Base-by-base conservation (phyloP, 2,329 filamentous ascomycete species). In the Chrysoporthe cubensis region DNA sequence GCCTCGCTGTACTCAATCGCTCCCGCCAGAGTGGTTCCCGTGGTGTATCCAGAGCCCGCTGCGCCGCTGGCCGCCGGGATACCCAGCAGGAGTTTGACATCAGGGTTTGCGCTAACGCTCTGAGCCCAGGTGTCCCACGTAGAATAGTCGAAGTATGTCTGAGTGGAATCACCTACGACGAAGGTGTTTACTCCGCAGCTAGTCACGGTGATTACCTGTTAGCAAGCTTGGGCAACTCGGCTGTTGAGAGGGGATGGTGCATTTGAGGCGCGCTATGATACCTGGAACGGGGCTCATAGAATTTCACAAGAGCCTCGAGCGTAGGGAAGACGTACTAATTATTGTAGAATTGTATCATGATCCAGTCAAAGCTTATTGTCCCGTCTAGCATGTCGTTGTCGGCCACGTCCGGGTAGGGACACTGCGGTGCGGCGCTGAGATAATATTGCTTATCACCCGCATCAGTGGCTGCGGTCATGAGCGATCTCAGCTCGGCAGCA, bases 291-390 rank as follows among this genome's bases (percentile, higher is more conserved):
- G 13, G 13, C 4, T 46, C 14, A 16, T 16, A 18, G 14, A 18
- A 5, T n/a, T 21, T 48, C 8, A 6, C 44, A 48, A 48, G 8
- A 21, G 50, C 8, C 13, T 9, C n/a, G 34, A 40, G 2, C 4
- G 34, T 13, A 14, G n/a, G 11, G 11, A 44, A 75, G n/a, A 44
- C 21, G 40, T 34, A 61, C 59, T 80, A 87, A 81, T 90, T 91
- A 82, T 90, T 90, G 78, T 90, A 90, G 77, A 90, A 90, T 76
- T 91, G 88, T 42, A 90, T 83, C 76, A 85, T 86, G 70, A 90
- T 76, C 37, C 86, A 87, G 74, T 90, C 88, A 68, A 90, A 85
- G 16, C 77, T 72, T 8, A 90, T 85, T 1, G 79, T 77, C 0
- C 81, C 84, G 68, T 83, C 78, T 46, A 91, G 81, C 76, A 88